Percentiles rank a stretch among this genome's conserved stretches.
These are phyloP conservation scores for Mallotus japonicus DNA, from an alignment of 441 rosid species.

Conservation along the genomic window DNA sequence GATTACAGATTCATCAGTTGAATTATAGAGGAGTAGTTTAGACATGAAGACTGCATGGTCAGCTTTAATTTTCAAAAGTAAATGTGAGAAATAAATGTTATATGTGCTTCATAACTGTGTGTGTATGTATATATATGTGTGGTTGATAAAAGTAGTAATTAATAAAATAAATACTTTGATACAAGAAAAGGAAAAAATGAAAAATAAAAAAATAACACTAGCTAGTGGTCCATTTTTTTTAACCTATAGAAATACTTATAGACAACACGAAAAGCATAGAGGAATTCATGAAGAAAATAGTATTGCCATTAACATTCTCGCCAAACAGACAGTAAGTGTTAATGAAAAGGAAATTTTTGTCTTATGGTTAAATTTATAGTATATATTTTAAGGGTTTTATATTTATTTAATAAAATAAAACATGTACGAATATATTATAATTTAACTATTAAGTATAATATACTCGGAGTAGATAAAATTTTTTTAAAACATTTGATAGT, in stretches of 20 bases:
- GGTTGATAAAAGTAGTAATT: neutral
- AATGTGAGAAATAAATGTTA: conserved; percentile 6
- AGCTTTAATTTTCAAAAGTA: no score
- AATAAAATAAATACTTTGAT: neutral
- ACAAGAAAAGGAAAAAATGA: neutral
- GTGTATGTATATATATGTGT: no score
- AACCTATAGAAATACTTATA: neutral
- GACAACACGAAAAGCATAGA: neutral
- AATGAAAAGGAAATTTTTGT: no score
- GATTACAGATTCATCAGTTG: conserved; percentile 6
- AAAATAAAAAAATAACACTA: neutral
- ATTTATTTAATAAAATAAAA: no score
- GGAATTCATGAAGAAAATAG: neutral
- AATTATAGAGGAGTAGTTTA: conserved; percentile 20
- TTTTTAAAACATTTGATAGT: neutral
- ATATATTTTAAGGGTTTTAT: no score
- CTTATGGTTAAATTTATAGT: no score
- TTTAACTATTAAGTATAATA: no score
- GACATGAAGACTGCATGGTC: conserved; percentile 23
- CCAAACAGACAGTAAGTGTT: conserved; percentile 26
- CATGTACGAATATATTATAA: no score
- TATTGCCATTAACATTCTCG: conserved; percentile 28
- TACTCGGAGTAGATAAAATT: no score
- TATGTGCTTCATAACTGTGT: neutral
- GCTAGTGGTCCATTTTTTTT: neutral